Evolutionary conservation across 192 early-diverging fungal species (phyloP).

Genomic region (Funneliformis geosporum): DNA sequence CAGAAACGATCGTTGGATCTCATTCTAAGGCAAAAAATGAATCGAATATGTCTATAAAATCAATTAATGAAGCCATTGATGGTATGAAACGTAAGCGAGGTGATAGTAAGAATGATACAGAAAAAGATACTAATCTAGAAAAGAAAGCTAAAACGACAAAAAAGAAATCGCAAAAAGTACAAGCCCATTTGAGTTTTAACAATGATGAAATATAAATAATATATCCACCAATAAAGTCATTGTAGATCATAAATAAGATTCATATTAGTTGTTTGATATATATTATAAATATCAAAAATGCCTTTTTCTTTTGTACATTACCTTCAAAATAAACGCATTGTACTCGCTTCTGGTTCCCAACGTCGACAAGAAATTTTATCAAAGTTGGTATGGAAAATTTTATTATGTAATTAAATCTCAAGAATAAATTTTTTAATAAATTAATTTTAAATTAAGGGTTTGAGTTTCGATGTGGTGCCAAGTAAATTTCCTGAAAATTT

Average conservation of each 20-base stretch:
- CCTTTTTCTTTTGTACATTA: constrained; percentile 13
- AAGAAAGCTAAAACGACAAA: not conserved
- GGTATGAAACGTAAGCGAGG: constrained; percentile 13
- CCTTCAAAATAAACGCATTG: constrained; percentile 51
- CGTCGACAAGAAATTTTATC: constrained; percentile 75
- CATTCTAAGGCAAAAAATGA: constrained; percentile 12
- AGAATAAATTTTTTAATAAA: not conserved
- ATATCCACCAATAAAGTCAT: not conserved
- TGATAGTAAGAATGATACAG: not conserved
- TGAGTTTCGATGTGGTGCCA: constrained; percentile 63
- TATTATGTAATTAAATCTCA: not conserved
- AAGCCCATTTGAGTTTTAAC: constrained; percentile 4
- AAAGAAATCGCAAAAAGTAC: not conserved
- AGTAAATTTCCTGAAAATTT: constrained; percentile 81
- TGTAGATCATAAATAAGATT: not conserved
- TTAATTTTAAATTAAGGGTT: constrained; percentile 44
- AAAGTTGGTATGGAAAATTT: constrained; percentile 36
- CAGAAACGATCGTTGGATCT: not conserved
- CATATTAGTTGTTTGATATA: not conserved
- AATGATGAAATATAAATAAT: not conserved
- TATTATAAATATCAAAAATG: no score
- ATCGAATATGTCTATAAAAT: constrained; percentile 4
- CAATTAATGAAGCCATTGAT: not conserved
- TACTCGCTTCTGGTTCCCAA: constrained; percentile 81
- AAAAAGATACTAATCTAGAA: not conserved